A percentile compares a stretch with the other conserved stretches of the same genome.
Conservation (phyloP, 495 filamentous ascomycete genomes). For the Lasiosphaeria miniovina region DNA sequence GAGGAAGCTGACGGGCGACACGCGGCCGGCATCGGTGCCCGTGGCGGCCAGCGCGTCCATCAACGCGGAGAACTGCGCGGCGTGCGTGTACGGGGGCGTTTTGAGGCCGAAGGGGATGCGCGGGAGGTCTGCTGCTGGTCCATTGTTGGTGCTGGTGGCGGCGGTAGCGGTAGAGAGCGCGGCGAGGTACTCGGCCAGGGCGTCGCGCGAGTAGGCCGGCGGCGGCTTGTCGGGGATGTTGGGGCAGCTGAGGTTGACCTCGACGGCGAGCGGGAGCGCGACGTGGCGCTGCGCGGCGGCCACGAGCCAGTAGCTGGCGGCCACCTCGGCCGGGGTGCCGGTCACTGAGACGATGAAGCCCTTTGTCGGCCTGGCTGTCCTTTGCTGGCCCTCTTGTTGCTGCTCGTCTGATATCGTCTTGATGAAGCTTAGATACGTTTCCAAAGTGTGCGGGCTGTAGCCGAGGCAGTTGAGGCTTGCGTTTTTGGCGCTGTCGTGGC, state of each 20-base stretch:
- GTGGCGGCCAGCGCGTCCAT: slow-evolving; percentile 44
- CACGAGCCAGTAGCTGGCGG: slow-evolving; percentile 39
- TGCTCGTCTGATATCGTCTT: slow-evolving; percentile 33
- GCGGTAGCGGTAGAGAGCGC: background rate
- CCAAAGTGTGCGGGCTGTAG: slow-evolving; percentile 64
- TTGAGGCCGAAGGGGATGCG: slow-evolving; percentile 59
- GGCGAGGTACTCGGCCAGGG: slow-evolving; percentile 48
- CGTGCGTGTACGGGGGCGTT: slow-evolving; percentile 67
- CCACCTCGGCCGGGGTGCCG: slow-evolving; percentile 50
- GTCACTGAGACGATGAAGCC: slow-evolving; percentile 70
- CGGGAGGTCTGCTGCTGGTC: slow-evolving; percentile 5
- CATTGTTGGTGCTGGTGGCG: background rate
- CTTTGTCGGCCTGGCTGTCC: slow-evolving; percentile 35
- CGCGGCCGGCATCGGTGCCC: slow-evolving; percentile 4
- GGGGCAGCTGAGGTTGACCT: slow-evolving; percentile 72
- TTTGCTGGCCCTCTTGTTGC: background rate
- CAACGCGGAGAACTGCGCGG: slow-evolving; percentile 55
- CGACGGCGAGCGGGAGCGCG: slow-evolving; percentile 51
- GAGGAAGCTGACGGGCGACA: slow-evolving; percentile 55
- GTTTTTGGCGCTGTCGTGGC: slow-evolving; percentile 12
- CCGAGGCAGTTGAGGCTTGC: slow-evolving; percentile 69
- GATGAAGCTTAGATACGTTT: slow-evolving; percentile 60
- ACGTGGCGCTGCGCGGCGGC: slow-evolving; percentile 9
- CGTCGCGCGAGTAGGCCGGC: slow-evolving; percentile 56
- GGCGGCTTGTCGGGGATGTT: slow-evolving; percentile 66